Conservation (phyloP, 2,329 filamentous ascomycete species). For the Aspergillus uvarum region DNA sequence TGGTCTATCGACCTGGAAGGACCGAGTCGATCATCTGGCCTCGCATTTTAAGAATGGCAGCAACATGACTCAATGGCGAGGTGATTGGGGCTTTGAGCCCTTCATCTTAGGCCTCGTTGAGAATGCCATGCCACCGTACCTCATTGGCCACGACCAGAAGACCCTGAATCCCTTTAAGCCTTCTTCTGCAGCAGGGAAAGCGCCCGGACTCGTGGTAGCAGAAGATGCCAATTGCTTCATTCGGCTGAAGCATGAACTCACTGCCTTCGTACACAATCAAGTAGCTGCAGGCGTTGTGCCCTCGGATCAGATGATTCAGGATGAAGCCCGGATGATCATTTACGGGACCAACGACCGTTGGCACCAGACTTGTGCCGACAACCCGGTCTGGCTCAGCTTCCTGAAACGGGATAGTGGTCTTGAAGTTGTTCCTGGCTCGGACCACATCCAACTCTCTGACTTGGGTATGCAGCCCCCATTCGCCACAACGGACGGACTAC, state of each 20-base stretch:
- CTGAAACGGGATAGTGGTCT: conserved; percentile 47
- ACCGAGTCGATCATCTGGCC: conserved; percentile 40
- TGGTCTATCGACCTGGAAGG: conserved; percentile 46
- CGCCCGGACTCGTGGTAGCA: conserved; percentile 26
- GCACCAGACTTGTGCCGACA: conserved; percentile 49
- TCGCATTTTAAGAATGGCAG: conserved; percentile 40
- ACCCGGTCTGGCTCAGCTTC: conserved; percentile 46
- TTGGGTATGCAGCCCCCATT: conserved; percentile 46
- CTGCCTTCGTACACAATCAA: conserved; percentile 38
- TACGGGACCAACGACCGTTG: conserved; percentile 38
- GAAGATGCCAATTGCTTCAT: conserved; percentile 43
- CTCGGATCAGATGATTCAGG: conserved; percentile 39
- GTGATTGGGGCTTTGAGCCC: conserved; percentile 43
- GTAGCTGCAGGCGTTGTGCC: conserved; percentile 35
- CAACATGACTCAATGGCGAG: conserved; percentile 40
- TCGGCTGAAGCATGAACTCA: conserved; percentile 43
- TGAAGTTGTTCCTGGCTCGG: conserved; percentile 30
- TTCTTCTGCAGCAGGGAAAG: conserved; percentile 18
- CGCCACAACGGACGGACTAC: conserved; percentile 39
- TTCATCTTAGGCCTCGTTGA: conserved; percentile 37
- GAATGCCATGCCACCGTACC: conserved; percentile 40
- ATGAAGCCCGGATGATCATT: conserved; percentile 36
- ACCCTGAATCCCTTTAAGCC: conserved; percentile 36
- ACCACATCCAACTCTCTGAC: conserved; percentile 37
- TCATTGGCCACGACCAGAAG: conserved; percentile 37